Evolutionary conservation across 495 filamentous ascomycete genomes (phyloP), one percentile per base, ranked within the genome.

Genomic region (Umbilicaria muhlenbergii): DNA sequence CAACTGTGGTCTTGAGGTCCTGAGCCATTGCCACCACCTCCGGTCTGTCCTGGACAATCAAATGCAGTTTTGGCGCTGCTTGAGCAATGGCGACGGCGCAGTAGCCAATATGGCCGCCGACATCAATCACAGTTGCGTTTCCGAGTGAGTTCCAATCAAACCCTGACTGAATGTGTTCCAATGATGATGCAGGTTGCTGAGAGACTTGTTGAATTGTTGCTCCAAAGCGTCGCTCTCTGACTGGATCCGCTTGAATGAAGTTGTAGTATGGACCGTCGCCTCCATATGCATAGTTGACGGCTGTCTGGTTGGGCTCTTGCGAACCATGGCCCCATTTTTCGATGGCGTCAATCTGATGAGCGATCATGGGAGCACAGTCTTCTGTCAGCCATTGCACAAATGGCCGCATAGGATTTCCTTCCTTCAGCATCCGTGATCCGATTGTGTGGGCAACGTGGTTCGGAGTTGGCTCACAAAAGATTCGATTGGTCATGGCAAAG

Each of bases 11-110:
- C 24, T 28, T 28, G 16, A n/a, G 13, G 8, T 46, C 34, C 2
- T 53, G 60, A 38, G 50, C 58, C 13, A 67, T 47, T 10, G 58
- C 58, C 6, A 73, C 54, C 10, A 65, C 69, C 40, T 61, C 61
- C 0, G 57, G 58, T 16, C 73, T 54, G 42, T 78, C 77, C 49
- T 80, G 72, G n/a, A 78, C 67, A 5, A 79, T 55, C 46, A 77
- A 75, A 37, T 59, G 54, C 41, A 75, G 59, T 36, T 66, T 58
- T 38, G 58, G 53, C 42, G 36, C 39, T 16, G 39, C 39, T 17
- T 35, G 19, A 13, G 39, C 39, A 10, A 42, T 42, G 32, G 39
- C 39, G 11, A 42, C 39, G 16, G 19, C 39, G 39, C 39, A 42
- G 19, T 28, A 42, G 19, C 39, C 39, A 16, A 42, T 37, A 37